Evolutionary conservation across 2,329 filamentous ascomycete species (phyloP).

Genomic region (Colletotrichum lindemuthianum): DNA sequence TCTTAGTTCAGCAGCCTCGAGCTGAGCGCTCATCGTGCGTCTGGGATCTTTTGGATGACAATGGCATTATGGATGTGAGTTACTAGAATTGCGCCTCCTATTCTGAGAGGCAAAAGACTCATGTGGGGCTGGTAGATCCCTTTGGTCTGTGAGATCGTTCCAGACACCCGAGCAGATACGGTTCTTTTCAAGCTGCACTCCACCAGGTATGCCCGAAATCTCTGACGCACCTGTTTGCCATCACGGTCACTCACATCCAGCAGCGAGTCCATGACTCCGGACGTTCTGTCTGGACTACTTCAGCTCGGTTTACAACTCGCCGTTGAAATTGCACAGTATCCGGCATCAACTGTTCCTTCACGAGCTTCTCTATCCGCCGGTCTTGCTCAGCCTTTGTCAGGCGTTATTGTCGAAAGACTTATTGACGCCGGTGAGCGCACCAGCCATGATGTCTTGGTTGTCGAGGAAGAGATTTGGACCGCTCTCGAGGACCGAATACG

Average conservation of each 20-base stretch:
- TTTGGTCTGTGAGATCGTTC: slow-evolving; percentile 79
- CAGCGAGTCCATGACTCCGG: slow-evolving; percentile 7
- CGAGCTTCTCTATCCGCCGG: slow-evolving; percentile 39
- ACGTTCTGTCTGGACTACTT: not conserved
- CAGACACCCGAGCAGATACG: slow-evolving; percentile 60
- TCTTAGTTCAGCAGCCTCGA: slow-evolving; percentile 78
- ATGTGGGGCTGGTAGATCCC: slow-evolving; percentile 60
- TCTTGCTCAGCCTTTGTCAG: slow-evolving; percentile 36
- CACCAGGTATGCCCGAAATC: slow-evolving; percentile 51
- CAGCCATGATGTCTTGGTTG: not conserved
- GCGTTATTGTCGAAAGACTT: slow-evolving; percentile 31
- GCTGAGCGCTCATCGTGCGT: slow-evolving; percentile 64
- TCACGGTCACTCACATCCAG: not conserved
- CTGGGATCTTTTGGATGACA: slow-evolving; percentile 67
- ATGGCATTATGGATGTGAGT: slow-evolving; percentile 74
- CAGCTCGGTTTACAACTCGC: slow-evolving; percentile 1
- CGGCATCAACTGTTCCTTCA: slow-evolving; percentile 32
- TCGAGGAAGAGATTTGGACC: slow-evolving; percentile 29
- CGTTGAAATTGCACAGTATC: slow-evolving; percentile 28
- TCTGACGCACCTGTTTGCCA: slow-evolving; percentile 8
- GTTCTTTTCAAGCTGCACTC: slow-evolving; percentile 72
- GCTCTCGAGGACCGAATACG: slow-evolving; percentile 36
- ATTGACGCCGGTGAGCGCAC: not conserved
- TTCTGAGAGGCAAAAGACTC: slow-evolving; percentile 25
- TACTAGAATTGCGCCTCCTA: not conserved